Evolutionary conservation across 441 rosid species (phyloP), one percentile per base, ranked within the genome.

Genomic region (Aleurites moluccanus): DNA sequence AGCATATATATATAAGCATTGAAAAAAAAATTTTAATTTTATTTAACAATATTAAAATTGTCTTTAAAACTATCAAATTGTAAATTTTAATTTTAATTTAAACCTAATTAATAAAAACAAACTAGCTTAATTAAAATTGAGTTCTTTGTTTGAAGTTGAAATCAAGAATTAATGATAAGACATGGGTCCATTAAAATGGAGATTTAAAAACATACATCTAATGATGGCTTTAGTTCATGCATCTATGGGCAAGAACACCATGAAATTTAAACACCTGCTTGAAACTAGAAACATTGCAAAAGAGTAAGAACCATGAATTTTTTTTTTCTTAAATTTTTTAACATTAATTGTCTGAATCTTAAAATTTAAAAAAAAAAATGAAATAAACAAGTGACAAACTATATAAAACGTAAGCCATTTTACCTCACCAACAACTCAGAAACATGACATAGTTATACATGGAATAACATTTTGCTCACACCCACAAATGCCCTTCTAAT

Each of bases 371-470:
- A 6, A 23, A 28, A 9, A 60, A 3, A 2, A 6, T 3, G 16
- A 15, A 6, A 60, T 13, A 60, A 60, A 6, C 38, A 23, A 13
- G 40, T 56, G 28, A 10, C 52, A 45, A 62, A 45, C 33, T n/a
- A 25, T 38, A n/a, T n/a, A n/a, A 38, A 25, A 3, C 77, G 65
- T 44, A 44, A 33, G 55, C 57, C 27, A 35, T 10, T n/a, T 56
- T 69, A 72, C 62, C 50, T 65, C 76, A 71, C 18, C 67, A 57
- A 3, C 25, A 3, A 16, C 75, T 10, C 33, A 44, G 9, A 21
- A 35, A 57, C 63, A 59, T 72, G 76, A 66, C 76, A 67, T 47
- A 71, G 28, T n/a, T 11, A 35, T 38, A 6, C 40, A 38, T 6
- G 40, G 6, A 38, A 5, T 38, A 38, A 38, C 40, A 6, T 28